Evolutionary conservation across 306 rosid genomes (phyloP).

Genomic region (Trifolium repens): DNA sequence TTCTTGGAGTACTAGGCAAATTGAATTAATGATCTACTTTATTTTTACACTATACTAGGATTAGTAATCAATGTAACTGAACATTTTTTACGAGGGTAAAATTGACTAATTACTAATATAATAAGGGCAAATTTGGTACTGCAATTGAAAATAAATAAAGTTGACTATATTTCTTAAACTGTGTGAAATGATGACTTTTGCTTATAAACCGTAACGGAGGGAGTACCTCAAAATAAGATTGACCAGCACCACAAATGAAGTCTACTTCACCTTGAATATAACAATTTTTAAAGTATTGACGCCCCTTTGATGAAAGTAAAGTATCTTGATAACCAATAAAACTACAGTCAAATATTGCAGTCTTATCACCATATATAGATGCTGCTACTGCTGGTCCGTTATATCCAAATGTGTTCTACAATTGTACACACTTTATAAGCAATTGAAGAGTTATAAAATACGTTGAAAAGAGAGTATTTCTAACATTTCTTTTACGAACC

Average conservation of each 20-base stretch:
- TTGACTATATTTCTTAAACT: no score
- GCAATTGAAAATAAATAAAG: no score
- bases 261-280: not conserved
- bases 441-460: not conserved
- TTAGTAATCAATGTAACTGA: no score
- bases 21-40: no score
- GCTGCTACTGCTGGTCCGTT: not conserved
- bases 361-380: not conserved
- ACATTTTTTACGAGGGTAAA: no score
- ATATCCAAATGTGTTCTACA: not conserved
- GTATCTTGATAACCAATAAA: constrained; percentile 9
- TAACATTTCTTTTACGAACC: no score
- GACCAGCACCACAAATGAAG: not conserved
- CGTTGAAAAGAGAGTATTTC: not conserved
- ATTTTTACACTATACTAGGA: no score
- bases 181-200: no score
- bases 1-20: no score
- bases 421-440: not conserved
- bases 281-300: not conserved
- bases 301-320: not conserved
- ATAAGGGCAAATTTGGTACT: no score
- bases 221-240: not conserved
- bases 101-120: no score
- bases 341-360: not conserved
- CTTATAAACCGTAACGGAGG: no score